These are phyloP conservation scores for Coemansia sp. DNA, from an alignment of 192 early-diverging fungal species.

Conservation along the genomic window DNA sequence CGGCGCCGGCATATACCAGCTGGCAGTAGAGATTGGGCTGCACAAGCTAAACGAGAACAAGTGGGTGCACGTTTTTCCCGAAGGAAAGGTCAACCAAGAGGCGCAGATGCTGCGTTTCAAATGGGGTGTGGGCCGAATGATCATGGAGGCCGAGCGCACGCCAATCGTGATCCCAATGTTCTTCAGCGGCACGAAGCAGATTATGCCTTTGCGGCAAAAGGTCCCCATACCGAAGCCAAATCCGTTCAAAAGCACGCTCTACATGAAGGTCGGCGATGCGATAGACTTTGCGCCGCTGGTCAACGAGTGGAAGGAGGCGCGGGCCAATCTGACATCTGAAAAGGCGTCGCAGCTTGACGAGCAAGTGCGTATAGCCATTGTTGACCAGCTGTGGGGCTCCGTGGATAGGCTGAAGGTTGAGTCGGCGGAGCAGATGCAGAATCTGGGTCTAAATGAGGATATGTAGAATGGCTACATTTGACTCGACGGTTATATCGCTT, in stretches of 20 bases:
- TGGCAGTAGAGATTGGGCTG: conserved; percentile 76
- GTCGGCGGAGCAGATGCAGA: background rate
- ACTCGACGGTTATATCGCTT: too few relatives aligned
- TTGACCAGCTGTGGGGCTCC: conserved; percentile 21
- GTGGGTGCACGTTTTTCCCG: conserved; percentile 93
- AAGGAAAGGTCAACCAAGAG: conserved; percentile 69
- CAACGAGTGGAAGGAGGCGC: conserved; percentile 46
- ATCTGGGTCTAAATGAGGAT: background rate
- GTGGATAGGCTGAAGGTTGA: conserved; percentile 22
- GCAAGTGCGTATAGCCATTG: conserved; percentile 29
- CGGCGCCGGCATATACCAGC: conserved; percentile 83
- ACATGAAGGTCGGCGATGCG: conserved; percentile 69
- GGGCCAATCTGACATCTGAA: conserved; percentile 16
- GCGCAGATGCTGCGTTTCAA: conserved; percentile 55
- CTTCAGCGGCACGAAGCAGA: conserved; percentile 64
- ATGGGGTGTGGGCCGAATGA: conserved; percentile 85
- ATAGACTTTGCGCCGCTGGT: conserved; percentile 67
- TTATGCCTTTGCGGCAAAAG: conserved; percentile 56
- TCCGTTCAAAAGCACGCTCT: conserved; percentile 55
- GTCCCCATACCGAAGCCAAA: conserved; percentile 42
- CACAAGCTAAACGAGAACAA: conserved; percentile 61
- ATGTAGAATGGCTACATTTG: background rate
- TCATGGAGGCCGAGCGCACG: conserved; percentile 73
- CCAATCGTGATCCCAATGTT: conserved; percentile 74
- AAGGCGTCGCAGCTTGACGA: conserved; percentile 28